Evolutionary conservation across 108 stramenopile species (phyloP).

Genomic region (Discostella stelligeroides): DNA sequence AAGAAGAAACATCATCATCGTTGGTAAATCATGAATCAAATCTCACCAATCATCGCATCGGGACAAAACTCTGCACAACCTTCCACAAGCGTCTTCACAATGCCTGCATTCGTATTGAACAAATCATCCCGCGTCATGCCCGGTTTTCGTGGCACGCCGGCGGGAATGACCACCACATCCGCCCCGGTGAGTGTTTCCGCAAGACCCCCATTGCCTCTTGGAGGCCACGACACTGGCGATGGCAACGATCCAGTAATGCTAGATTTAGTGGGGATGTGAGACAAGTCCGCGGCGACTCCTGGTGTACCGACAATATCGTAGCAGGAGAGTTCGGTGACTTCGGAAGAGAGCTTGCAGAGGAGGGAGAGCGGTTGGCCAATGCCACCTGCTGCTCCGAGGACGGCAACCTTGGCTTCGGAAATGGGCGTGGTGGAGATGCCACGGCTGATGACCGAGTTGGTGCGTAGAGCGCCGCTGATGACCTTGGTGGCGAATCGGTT

Average conservation of each 20-base stretch:
- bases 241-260: constrained; percentile 72
- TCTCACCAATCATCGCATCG: constrained; percentile 80
- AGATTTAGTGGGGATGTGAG: constrained; percentile 73
- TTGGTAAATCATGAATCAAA: no score
- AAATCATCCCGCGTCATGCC: constrained; percentile 98
- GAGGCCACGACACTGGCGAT: constrained; percentile 75
- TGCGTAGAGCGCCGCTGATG: constrained; percentile 3
- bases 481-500: constrained; percentile 37
- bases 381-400: constrained; percentile 96
- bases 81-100: constrained; percentile 96
- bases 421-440: constrained; percentile 57
- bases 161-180: constrained; percentile 98
- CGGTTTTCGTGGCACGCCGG: constrained; percentile 98
- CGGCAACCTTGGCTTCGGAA: constrained; percentile 82
- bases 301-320: constrained; percentile 95
- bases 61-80: constrained; percentile 95
- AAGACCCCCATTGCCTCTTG: constrained; percentile 64
- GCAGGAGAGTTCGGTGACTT: constrained; percentile 79
- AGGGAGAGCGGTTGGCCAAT: constrained; percentile 98
- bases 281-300: constrained; percentile 98
- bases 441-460: constrained; percentile 1
- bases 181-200: constrained; percentile 79
- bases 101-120: constrained; percentile 94
- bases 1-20: no score
- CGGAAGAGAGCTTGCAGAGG: constrained; percentile 92